Conservation (phyloP, 768 basidiomycete genomes). For the Grammothele lineata region DNA sequence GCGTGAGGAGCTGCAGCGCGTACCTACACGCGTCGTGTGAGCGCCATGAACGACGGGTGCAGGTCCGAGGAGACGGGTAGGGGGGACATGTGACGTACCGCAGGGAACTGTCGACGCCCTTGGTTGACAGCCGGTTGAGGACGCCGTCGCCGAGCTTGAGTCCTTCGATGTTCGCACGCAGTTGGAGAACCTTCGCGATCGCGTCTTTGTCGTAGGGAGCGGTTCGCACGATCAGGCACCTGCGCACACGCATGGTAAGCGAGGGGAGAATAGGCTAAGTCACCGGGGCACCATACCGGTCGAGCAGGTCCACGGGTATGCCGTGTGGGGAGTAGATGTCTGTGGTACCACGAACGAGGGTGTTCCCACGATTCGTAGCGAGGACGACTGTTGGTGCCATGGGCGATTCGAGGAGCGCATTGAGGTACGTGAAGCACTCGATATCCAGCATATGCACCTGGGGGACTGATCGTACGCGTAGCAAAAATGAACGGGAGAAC, state of each 20-base stretch:
- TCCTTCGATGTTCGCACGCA: conserved; percentile 85
- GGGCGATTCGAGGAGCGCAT: conserved; percentile 89
- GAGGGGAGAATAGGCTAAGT: background rate
- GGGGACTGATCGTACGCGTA: background rate
- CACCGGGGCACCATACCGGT: conserved; percentile 50
- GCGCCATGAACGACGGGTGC: background rate
- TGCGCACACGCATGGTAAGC: conserved; percentile 26
- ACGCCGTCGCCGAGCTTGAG: conserved; percentile 73
- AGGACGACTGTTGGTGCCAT: conserved; percentile 98
- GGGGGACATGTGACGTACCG: conserved; percentile 42
- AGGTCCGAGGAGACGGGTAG: background rate
- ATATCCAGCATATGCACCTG: conserved; percentile 99
- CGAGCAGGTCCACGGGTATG: conserved; percentile 88
- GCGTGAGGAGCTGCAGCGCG: conserved; percentile 86
- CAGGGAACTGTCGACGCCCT: conserved; percentile 80
- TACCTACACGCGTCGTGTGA: conserved; percentile 46
- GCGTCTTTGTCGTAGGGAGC: conserved; percentile 78
- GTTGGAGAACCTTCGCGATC: conserved; percentile 79
- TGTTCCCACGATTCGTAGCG: conserved; percentile 92
- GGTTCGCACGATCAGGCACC: conserved; percentile 95
- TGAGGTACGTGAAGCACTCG: conserved; percentile 98
- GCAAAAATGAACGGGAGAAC: background rate
- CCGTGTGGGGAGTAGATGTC: conserved; percentile 93
- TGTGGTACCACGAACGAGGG: conserved; percentile 88
- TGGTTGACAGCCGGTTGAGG: conserved; percentile 72